Evolutionary conservation across 2,329 filamentous ascomycete species (phyloP).

Genomic region (Immersiporthe knoxdaviesiana): DNA sequence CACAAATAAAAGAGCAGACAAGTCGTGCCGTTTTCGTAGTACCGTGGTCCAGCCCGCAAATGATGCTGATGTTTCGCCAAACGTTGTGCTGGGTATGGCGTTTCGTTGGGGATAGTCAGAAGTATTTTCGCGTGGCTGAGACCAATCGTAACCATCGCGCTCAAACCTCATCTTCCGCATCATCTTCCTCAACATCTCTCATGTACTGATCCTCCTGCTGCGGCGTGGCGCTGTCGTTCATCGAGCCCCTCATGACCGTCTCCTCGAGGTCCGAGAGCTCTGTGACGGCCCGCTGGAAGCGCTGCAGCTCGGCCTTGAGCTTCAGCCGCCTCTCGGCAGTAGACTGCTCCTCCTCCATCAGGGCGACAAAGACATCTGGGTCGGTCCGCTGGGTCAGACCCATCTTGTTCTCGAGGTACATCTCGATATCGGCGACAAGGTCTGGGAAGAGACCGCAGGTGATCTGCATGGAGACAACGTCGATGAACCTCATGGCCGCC

Average conservation of each 20-base stretch:
- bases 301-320: conserved; percentile 40
- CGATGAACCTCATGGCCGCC: conserved; percentile 66
- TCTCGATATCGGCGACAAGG: conserved; percentile 45
- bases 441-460: conserved; percentile 53
- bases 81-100: background rate
- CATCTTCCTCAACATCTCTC: background rate
- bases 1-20: background rate
- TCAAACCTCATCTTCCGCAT: conserved; percentile 5
- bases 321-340: conserved; percentile 38
- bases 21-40: background rate
- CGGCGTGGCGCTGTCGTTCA: background rate
- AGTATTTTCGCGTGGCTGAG: background rate
- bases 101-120: background rate
- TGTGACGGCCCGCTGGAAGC: conserved; percentile 40
- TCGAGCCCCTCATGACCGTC: conserved; percentile 23
- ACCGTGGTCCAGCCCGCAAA: background rate
- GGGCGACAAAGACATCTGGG: conserved; percentile 35
- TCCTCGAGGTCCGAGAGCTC: conserved; percentile 42
- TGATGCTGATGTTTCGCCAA: background rate
- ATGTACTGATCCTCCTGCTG: conserved; percentile 15
- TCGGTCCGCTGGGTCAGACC: conserved; percentile 40
- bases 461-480: conserved; percentile 53
- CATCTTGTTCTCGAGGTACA: conserved; percentile 49
- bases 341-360: conserved; percentile 44
- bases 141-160: background rate